Conservation (phyloP, 441 rosid genomes). For the Corymbia citriodora region DNA sequence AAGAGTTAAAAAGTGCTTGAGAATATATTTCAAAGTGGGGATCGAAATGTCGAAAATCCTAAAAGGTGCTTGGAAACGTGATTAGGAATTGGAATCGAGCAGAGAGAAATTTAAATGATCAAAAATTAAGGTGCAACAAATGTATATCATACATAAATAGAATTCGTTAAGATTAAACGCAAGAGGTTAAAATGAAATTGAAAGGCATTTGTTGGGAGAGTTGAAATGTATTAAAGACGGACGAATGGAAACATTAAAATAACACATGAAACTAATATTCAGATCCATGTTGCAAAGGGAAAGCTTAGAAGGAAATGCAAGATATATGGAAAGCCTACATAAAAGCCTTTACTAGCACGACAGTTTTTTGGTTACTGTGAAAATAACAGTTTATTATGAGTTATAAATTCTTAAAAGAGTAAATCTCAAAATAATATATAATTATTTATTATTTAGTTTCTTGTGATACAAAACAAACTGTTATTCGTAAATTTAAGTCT, state of each 20-base stretch:
- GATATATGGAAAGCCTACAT: not conserved
- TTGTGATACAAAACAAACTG: no score
- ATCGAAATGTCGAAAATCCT: not conserved
- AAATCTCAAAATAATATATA: no score
- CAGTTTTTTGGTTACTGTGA: no score
- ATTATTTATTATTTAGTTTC: no score
- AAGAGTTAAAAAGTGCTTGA: not conserved
- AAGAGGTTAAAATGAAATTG: not conserved
- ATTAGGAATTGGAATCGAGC: not conserved
- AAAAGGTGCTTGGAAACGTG: not conserved
- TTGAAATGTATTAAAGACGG: not conserved
- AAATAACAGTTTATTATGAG: no score
- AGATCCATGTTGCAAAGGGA: not conserved
- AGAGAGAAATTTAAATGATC: not conserved
- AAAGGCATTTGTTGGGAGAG: not conserved
- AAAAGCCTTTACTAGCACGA: no score
- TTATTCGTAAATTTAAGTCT: no score
- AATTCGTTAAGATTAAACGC: not conserved
- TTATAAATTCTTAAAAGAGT: no score
- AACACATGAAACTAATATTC: fast-evolving
- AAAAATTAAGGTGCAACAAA: not conserved
- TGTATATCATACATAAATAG: not conserved
- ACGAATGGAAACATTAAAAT: not conserved
- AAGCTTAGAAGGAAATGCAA: not conserved
- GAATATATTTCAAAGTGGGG: no score